Evolutionary conservation across 2,329 filamentous ascomycete species (phyloP).

Genomic region (Penicillium carneum): DNA sequence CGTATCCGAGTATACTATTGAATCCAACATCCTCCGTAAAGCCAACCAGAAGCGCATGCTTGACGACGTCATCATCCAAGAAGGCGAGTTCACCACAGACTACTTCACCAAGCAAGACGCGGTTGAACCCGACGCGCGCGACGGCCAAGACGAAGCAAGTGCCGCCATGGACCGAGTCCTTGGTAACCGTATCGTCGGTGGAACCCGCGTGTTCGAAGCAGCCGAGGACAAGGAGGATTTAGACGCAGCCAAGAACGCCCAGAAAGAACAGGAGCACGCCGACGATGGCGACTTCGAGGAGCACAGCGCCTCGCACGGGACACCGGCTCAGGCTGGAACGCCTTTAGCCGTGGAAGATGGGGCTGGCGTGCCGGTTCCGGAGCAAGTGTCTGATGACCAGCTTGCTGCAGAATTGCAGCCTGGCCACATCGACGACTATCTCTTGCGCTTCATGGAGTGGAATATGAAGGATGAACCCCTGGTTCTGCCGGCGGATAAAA

Average conservation of each 20-base stretch:
- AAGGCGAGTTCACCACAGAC: conserved; percentile 96
- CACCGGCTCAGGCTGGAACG: conserved; percentile 46
- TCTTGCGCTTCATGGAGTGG: conserved; percentile 73
- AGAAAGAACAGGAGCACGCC: conserved; percentile 83
- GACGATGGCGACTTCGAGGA: conserved; percentile 87
- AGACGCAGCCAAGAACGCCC: conserved; percentile 81
- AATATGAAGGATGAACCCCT: conserved; percentile 59
- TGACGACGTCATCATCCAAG: conserved; percentile 97
- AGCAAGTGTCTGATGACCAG: conserved; percentile 33
- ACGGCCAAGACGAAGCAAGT: conserved; percentile 74
- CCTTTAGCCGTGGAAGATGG: conserved; percentile 45
- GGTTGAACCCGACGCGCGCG: conserved; percentile 65
- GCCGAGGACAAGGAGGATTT: conserved; percentile 94
- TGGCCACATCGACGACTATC: conserved; percentile 75
- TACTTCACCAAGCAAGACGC: conserved; percentile 85
- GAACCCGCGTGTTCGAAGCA: conserved; percentile 79
- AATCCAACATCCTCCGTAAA: conserved; percentile 96
- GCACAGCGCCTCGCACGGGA: conserved; percentile 53
- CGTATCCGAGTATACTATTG: conserved; percentile 91
- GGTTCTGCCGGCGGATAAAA: conserved; percentile 57
- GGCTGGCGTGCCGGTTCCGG: conserved; percentile 2
- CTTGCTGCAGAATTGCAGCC: conserved; percentile 57
- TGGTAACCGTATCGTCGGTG: conserved; percentile 69
- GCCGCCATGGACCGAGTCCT: conserved; percentile 87
- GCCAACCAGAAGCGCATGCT: conserved; percentile 97